Percentiles rank a stretch among this genome's conserved stretches.
Conservation (phyloP, 2,329 filamentous ascomycete species). For the Fusarium sp. region DNA sequence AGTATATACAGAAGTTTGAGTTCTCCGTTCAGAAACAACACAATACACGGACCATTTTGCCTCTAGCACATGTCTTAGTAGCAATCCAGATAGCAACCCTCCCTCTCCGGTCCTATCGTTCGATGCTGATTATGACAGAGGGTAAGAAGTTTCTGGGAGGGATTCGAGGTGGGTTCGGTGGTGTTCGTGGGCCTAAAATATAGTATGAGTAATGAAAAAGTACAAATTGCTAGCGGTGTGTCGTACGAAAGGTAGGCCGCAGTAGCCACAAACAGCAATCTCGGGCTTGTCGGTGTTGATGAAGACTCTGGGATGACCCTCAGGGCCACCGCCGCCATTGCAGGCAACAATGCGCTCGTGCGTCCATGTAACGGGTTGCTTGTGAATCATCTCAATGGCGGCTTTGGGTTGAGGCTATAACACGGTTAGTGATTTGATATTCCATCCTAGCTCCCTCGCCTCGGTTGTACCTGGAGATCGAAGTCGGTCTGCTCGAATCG, state of each 20-base stretch:
- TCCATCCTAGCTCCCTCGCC: constrained; percentile 1
- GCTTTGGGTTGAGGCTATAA: constrained; percentile 84
- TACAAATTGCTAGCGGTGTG: not conserved
- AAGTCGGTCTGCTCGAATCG: constrained; percentile 98
- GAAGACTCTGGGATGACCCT: constrained; percentile 92
- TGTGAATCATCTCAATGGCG: constrained; percentile 95
- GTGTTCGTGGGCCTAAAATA: constrained; percentile 83
- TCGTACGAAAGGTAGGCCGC: constrained; percentile 90
- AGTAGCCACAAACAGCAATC: constrained; percentile 91
- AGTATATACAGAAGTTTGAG: constrained; percentile 40
- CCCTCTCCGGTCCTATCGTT: constrained; percentile 21
- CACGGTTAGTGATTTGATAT: constrained; percentile 31
- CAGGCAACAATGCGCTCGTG: constrained; percentile 84
- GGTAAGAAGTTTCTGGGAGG: constrained; percentile 82
- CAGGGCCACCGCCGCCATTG: constrained; percentile 89
- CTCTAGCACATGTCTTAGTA: constrained; percentile 11
- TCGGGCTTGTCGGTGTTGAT: constrained; percentile 99
- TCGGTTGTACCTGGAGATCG: constrained; percentile 78
- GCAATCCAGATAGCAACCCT: constrained; percentile 14
- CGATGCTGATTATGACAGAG: constrained; percentile 64
- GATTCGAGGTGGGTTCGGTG: constrained; percentile 87
- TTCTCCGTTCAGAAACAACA: constrained; percentile 22
- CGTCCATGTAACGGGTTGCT: constrained; percentile 93
- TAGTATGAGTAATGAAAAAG: constrained; percentile 8
- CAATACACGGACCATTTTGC: constrained; percentile 19